Evolutionary conservation across 2,329 filamentous ascomycete species (phyloP), one percentile per base, ranked within the genome.

Genomic region (Graphilbum ipis-grandicollis): DNA sequence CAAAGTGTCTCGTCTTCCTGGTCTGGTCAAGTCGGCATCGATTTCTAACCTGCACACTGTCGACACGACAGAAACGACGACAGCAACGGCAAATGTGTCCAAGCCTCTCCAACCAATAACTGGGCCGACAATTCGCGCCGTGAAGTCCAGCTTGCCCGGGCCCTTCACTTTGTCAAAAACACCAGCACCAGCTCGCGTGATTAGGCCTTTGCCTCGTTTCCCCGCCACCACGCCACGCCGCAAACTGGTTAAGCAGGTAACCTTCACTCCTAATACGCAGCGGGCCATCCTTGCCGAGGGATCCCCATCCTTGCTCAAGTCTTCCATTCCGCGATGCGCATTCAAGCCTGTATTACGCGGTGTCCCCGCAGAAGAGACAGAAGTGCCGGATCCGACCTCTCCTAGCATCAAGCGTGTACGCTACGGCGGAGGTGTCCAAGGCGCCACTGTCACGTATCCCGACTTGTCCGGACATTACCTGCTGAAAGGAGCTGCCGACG

Each of bases 241-340:
- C 19, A 80, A 75, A 54, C 51, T 63, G 28, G 53, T 58, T 15
- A 93, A 92, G 59, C 77, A 71, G 39, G 82, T 93, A 26, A 75
- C 80, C 35, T 93, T 93, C 49, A 84, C 79, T 0, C 77, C 76
- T 0, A 75, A 73, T 42, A 75, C 76, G 26, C 68, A 81, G 43
- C 57, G 58, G 15, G 55, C 58, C 9, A 52, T 56, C 0, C 46
- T 58, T 34, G 44, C 50, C 1, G 63, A 68, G 41, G 58, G 63
- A 39, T 69, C 71, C 2, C 71, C 72, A 8, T 72, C 72, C 3
- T 66, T 69, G 4, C 50, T 66, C 44, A 72, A 73, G 48, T 59
- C 61, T 6, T 51, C 52, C 25, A 57, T 65, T 17, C 57, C 63
- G 33, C 60, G 59, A 38, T 59, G 59, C 17, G 55, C 55, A 30